Conservation (phyloP, 805 yeast species). For the Blastobotrys robertii region DNA sequence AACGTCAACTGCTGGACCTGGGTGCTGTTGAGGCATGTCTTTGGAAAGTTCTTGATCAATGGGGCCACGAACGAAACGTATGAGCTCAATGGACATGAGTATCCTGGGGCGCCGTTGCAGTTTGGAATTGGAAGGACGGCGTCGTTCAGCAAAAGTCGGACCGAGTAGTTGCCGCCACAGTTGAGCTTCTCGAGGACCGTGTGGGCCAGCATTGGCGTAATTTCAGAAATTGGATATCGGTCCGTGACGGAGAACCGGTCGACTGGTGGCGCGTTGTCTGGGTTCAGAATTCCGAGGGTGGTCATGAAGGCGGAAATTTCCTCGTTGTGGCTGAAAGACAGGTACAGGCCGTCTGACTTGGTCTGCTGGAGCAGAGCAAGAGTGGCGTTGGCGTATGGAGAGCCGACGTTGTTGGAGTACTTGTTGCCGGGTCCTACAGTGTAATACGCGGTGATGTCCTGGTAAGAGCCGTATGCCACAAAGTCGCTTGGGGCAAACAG, state of each 20-base stretch:
- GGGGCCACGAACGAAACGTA: too few species aligned
- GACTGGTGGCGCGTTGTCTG: background rate
- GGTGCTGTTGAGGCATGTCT: too few species aligned
- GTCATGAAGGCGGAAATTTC: background rate
- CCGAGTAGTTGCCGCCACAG: conserved; percentile 21
- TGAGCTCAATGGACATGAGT: conserved; percentile 25
- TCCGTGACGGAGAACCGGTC: background rate
- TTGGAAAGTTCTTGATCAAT: too few species aligned
- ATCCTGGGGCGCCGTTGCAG: conserved; percentile 44
- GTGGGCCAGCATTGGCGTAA: background rate
- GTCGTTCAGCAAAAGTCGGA: conserved; percentile 40
- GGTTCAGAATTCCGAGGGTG: background rate
- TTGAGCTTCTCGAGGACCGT: background rate
- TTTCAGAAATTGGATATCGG: background rate
- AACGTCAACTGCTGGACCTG: too few species aligned
- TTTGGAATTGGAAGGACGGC: conserved; percentile 40
- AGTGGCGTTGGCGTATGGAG: conserved; percentile 3
- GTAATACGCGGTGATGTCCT: conserved; percentile 1
- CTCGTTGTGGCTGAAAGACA: background rate
- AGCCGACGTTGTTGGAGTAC: conserved; percentile 2
- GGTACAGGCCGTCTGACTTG: background rate
- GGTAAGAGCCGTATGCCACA: background rate
- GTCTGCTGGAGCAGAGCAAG: background rate
- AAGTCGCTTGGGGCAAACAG: background rate
- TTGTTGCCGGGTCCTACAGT: conserved; percentile 2